Base-by-base conservation (phyloP, 345 rosid genomes). In the Noccaea bulbosa region DNA sequence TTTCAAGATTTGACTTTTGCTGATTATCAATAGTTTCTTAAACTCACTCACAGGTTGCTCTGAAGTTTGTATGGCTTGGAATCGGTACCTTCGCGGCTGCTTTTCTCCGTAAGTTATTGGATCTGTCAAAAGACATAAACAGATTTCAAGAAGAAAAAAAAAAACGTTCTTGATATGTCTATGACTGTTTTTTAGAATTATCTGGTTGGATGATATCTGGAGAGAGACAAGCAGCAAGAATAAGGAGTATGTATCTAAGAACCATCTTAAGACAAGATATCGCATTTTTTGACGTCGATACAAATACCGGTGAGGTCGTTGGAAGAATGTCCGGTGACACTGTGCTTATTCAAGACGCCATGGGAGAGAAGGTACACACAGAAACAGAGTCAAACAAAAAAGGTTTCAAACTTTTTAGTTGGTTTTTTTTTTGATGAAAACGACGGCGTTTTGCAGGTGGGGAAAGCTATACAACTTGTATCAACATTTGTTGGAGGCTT, bases 241-340 rank as follows among this genome's bases (percentile, higher is more conserved):
- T 92, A 62, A 79, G 98, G 49, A 80, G 76, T 34, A 61, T 85
- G 75, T 92, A 92, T 82, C 62, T 92, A 75, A 78, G 75, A 80
- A 88, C 96, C 2, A 86, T 92, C 50, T 61, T 92, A 78, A 82
- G 95, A 71, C 98, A 92, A 80, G 96, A 92, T 62, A 64, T 92
- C 8, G 82, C 84, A 11, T 92, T 90, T 77, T 92, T 92, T 50
- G 98, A 92, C 30, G 73, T 80, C 50, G 95, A 90, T 80, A 84
- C 95, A 35, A 92, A 83, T 72, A 88, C 96, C 0, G 96, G 98
- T 11, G 98, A 92, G 83, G 96, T 92, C 14, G 80, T 92, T 8
- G 88, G 92, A n/a, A 86, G 98, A 77, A 92, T 92, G 98, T 92
- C 98, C 3, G 96, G 98, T 22, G 98, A 92, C 78, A 92, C 96